These are phyloP conservation scores for Boeremia lycopersici DNA, from an alignment of 2,329 filamentous ascomycete species.

Conservation along the genomic window DNA sequence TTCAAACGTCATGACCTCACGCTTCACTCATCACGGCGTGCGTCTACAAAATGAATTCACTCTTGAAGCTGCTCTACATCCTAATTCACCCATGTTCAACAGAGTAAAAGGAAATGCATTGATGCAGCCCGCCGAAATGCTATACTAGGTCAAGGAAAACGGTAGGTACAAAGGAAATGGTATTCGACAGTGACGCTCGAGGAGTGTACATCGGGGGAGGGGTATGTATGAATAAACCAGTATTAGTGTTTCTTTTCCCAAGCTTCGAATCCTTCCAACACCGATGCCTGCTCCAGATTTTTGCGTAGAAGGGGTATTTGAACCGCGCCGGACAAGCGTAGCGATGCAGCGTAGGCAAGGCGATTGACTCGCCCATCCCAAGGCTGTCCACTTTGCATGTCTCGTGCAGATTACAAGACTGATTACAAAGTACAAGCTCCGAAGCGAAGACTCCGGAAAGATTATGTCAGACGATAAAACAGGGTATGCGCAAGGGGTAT, in stretches of 20 bases:
- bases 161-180: slow-evolving; percentile 41
- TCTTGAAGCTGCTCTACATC: slow-evolving; percentile 10
- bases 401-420: slow-evolving; percentile 45
- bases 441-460: slow-evolving; percentile 26
- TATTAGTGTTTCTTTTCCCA: slow-evolving; percentile 38
- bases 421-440: slow-evolving; percentile 48
- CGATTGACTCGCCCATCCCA: neutral
- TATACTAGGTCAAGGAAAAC: slow-evolving; percentile 36
- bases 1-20: slow-evolving; percentile 6
- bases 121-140: slow-evolving; percentile 36
- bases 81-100: slow-evolving; percentile 11
- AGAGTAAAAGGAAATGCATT: slow-evolving; percentile 20
- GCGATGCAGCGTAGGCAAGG: neutral
- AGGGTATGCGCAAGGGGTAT: slow-evolving; percentile 35
- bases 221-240: slow-evolving; percentile 35
- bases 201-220: slow-evolving; percentile 21
- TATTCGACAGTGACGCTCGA: slow-evolving; percentile 26
- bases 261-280: slow-evolving; percentile 20
- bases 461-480: slow-evolving; percentile 30
- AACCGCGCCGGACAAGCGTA: slow-evolving; percentile 7
- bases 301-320: slow-evolving; percentile 19
- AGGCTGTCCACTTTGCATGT: slow-evolving; percentile 13
- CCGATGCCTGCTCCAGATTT: slow-evolving; percentile 17
- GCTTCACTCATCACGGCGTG: neutral
- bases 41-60: slow-evolving; percentile 6